Percentiles rank a stretch among this genome's conserved stretches.
These are phyloP conservation scores for Isatis lusitanica DNA, from an alignment of 441 rosid genomes.

Conservation along the genomic window DNA sequence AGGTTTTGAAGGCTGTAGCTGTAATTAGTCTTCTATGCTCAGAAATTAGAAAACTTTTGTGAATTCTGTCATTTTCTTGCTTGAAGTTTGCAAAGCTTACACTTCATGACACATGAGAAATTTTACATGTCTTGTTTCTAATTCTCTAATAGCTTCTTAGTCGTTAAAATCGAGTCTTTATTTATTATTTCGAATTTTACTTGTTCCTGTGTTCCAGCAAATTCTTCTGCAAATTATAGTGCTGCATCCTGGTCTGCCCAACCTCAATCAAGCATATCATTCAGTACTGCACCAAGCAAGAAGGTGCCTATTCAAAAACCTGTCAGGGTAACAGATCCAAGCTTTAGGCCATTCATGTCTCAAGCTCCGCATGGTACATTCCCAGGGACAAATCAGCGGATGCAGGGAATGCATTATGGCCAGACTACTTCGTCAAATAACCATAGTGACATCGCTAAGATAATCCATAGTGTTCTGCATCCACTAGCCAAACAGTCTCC, in stretches of 20 bases:
- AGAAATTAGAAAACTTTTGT: not conserved
- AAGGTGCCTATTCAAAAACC: conserved; percentile 50
- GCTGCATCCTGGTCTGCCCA: conserved; percentile 75
- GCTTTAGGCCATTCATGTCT: conserved; percentile 55
- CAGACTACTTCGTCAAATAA: conserved; percentile 51
- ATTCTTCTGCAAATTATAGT: conserved; percentile 55
- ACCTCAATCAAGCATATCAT: conserved; percentile 51
- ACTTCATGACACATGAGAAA: not conserved
- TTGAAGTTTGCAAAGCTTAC: not conserved
- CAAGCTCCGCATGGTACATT: conserved; percentile 56
- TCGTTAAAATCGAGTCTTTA: not conserved
- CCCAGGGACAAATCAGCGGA: conserved; percentile 56
- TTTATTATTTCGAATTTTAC: not conserved
- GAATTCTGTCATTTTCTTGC: not conserved
- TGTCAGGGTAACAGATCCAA: conserved; percentile 59
- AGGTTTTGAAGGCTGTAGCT: not conserved
- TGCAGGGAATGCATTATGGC: conserved; percentile 54
- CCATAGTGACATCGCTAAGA: conserved; percentile 73
- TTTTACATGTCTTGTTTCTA: not conserved
- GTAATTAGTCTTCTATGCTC: not conserved
- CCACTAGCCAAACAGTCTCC: conserved; percentile 67
- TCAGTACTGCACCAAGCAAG: conserved; percentile 51
- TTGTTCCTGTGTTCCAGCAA: conserved; percentile 58
- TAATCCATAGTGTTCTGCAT: conserved; percentile 68
- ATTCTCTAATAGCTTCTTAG: not conserved